Conservation (phyloP, 495 filamentous ascomycete genomes). For the Penicillium arizonense region DNA sequence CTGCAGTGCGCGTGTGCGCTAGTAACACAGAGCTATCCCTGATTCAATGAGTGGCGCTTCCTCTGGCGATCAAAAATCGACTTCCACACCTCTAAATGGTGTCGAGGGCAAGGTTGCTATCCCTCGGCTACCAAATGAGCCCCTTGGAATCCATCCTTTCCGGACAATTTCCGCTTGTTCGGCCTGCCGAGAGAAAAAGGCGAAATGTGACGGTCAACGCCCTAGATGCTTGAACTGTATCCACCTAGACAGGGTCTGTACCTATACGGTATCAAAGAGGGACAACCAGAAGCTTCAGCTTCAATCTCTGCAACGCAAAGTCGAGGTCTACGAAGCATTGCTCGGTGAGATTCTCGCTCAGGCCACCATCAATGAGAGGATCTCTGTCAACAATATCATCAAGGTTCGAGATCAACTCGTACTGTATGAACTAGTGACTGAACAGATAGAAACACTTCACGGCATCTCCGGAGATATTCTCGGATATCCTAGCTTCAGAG, state of each 20-base stretch:
- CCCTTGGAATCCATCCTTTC: not conserved
- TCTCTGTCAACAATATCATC: not conserved
- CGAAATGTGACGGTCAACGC: constrained; percentile 37
- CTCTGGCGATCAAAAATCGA: not conserved
- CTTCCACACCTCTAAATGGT: not conserved
- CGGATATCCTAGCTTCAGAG: not conserved
- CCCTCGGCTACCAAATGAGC: not conserved
- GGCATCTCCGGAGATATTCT: not conserved
- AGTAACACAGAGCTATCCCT: too few relatives aligned
- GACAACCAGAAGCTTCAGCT: not conserved
- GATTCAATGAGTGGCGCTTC: not conserved
- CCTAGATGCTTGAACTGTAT: constrained; percentile 21
- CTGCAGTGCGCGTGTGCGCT: too few relatives aligned
- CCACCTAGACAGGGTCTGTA: constrained; percentile 6
- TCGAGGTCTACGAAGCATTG: not conserved
- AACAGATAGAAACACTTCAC: not conserved
- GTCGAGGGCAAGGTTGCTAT: not conserved
- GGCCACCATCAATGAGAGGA: not conserved
- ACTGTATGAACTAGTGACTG: too few relatives aligned
- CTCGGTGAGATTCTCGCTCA: not conserved
- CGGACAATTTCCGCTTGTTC: constrained; percentile 35
- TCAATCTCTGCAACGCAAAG: not conserved
- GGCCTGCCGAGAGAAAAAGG: constrained; percentile 38
- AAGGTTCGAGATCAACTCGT: not conserved
- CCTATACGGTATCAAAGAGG: constrained; percentile 14